phyloP scores from a whole-genome alignment of 2,329 filamentous ascomycete species.

The Diaporthe nobilis region DNA sequence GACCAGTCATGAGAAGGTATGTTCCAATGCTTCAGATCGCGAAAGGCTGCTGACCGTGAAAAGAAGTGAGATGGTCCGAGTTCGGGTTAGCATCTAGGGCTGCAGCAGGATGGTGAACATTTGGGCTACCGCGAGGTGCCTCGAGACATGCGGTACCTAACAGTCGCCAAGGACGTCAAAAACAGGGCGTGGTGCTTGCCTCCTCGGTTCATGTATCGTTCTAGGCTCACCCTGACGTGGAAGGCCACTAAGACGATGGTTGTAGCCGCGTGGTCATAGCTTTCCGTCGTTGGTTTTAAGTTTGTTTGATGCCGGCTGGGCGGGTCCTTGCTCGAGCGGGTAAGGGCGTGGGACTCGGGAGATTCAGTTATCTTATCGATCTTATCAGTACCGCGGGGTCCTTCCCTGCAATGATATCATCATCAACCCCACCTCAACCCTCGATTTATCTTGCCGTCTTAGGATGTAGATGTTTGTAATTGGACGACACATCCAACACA shows the following conservation, averaged over 20 bases:
- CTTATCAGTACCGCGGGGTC: not conserved
- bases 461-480: not conserved
- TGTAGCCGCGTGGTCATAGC: not conserved
- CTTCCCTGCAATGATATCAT: constrained; percentile 24
- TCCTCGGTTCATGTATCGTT: not conserved
- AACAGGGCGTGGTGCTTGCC: not conserved
- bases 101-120: not conserved
- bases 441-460: not conserved
- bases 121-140: not conserved
- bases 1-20: not conserved
- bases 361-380: not conserved
- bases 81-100: not conserved
- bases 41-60: not conserved
- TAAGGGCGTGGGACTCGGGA: not conserved
- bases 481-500: not conserved
- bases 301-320: not conserved
- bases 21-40: too few species aligned
- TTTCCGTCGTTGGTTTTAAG: constrained; percentile 5
- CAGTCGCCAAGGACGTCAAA: not conserved
- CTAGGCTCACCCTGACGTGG: too few species aligned
- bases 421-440: not conserved
- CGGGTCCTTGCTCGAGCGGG: constrained; percentile 1
- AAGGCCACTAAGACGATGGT: not conserved
- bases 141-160: too few species aligned
- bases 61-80: not conserved